Conservation (phyloP, 176 grass and related monocot species). For the Paspalum notatum region DNA sequence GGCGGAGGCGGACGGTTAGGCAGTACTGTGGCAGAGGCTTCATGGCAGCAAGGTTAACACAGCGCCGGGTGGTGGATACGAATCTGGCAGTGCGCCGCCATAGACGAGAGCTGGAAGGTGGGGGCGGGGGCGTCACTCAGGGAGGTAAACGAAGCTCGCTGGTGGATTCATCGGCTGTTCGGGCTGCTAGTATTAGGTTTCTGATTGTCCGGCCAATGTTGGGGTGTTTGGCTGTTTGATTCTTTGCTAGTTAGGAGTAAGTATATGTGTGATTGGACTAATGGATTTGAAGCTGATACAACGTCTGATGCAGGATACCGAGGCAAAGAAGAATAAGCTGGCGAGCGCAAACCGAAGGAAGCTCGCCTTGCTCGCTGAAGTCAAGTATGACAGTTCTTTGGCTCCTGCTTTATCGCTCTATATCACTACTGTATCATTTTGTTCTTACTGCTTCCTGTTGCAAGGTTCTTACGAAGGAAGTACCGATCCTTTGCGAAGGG, state of each 20-base stretch:
- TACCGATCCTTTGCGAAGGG: slow-evolving; percentile 39
- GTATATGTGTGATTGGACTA: background rate
- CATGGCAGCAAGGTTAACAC: too few species aligned
- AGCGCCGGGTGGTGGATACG: too few species aligned
- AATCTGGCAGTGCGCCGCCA: too few species aligned
- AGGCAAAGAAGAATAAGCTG: slow-evolving; percentile 63
- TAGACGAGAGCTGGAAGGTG: too few species aligned
- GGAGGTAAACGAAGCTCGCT: too few species aligned
- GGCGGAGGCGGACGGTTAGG: too few species aligned
- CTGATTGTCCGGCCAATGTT: too few species aligned
- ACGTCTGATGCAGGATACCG: slow-evolving; percentile 53
- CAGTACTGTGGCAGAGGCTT: too few species aligned
- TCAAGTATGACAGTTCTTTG: slow-evolving; percentile 54
- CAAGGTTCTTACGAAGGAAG: slow-evolving; percentile 76
- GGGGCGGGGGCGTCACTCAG: too few species aligned
- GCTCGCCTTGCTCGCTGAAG: slow-evolving; percentile 51
- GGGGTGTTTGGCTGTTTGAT: background rate
- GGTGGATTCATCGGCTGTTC: background rate
- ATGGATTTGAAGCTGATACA: slow-evolving; percentile 8
- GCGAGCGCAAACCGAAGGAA: slow-evolving; percentile 48
- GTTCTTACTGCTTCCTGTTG: slow-evolving; percentile 15
- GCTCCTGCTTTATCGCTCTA: background rate
- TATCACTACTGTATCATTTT: background rate
- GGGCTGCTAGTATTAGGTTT: background rate
- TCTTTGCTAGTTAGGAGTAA: background rate